Base-by-base conservation (phyloP, 2,329 filamentous ascomycete genomes). In the Capronia americana region DNA sequence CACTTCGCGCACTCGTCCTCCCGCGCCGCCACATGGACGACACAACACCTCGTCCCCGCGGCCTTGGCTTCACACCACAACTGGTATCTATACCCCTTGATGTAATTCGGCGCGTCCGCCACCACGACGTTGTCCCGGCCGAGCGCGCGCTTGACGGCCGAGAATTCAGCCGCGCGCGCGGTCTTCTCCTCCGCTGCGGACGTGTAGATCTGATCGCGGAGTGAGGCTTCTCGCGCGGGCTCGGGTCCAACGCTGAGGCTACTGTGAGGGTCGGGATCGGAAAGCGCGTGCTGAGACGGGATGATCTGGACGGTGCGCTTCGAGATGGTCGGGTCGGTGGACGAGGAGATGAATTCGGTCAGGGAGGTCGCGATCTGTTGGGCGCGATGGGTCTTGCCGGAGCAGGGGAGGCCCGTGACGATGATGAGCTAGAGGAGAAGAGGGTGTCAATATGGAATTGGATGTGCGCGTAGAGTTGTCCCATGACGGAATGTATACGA, bases 31-130 rank as follows among this genome's bases (percentile, higher is more conserved):
- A 70, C 68, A 38, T 74, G 76, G 76, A 89, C 85, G 70, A 89
- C 86, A 72, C 87, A 89, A 74, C 82, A 87, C 2, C 85, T 83
- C 6, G 87, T 89, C 63, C 84, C 83, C 14, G 85, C 78, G 3
- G 87, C 86, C 76, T 89, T 90, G 30, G 87, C 86, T 75, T 90
- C 87, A 74, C 87, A 90, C 81, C 87, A 89, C 51, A 90, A 76
- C 77, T 90, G 87, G 73, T 90, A 90, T 46, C 87, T 81, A 76
- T 86, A 89, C 23, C 87, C 87, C 76, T 90, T 90, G 78, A 90
- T 90, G 75, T 90, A 89, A 75, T 90, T 89, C 79, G 88, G 81
- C 34, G 85, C 85, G 75, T 90, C 87, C 1, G 87, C 83, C 58
- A 90, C 85, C 51, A 89, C 86, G 64, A 90, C 84, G 56, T 82